Evolutionary conservation across 2,329 filamentous ascomycete genomes (phyloP).

Genomic region (Aspergillus pseudoviridinutans): DNA sequence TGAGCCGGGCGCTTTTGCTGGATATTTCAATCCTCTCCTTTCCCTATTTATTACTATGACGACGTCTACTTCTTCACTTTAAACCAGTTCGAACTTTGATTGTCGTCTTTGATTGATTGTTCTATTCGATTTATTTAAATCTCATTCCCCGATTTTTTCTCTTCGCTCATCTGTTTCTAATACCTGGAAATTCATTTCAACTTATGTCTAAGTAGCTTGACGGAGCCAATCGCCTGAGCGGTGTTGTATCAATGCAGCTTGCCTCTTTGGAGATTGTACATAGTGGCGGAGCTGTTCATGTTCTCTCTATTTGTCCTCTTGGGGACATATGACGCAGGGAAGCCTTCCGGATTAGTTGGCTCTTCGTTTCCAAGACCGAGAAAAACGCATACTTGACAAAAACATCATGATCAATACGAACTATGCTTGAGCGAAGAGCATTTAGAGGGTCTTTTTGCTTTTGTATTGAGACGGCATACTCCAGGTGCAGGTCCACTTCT

Average conservation of each 20-base stretch:
- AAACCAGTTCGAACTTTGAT: background rate
- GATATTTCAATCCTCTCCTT: background rate
- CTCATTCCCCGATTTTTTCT: background rate
- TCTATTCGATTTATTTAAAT: background rate
- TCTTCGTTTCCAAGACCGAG: background rate
- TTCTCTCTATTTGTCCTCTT: conserved; percentile 6
- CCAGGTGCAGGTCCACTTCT: background rate
- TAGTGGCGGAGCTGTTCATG: conserved; percentile 1
- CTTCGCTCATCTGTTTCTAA: conserved; percentile 1
- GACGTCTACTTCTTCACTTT: background rate
- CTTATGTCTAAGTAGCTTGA: conserved; percentile 7
- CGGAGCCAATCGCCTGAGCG: background rate
- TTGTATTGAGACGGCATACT: background rate
- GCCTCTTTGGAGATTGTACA: conserved; percentile 7
- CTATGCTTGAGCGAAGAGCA: background rate
- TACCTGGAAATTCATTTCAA: conserved; percentile 1
- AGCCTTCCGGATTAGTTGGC: background rate
- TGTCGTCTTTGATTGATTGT: background rate
- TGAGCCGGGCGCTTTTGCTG: background rate
- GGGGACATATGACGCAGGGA: background rate
- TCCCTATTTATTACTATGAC: background rate
- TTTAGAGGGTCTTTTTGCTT: background rate
- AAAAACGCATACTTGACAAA: background rate
- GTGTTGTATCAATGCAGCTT: background rate
- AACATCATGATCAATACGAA: background rate